Conservation (phyloP, 2,329 filamentous ascomycete genomes). For the Pseudogymnoascus sp. region DNA sequence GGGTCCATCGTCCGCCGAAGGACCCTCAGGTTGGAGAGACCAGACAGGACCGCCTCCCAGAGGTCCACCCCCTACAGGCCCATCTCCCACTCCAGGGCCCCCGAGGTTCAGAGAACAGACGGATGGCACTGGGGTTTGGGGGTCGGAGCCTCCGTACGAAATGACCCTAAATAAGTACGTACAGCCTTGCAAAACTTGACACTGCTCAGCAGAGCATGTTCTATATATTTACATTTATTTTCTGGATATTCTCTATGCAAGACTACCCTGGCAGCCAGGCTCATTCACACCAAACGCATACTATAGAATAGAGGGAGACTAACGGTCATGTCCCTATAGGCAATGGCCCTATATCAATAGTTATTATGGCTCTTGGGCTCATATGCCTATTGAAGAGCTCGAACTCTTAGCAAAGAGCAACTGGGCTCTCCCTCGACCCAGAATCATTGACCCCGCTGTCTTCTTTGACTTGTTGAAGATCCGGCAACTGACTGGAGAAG, state of each 20-base stretch:
- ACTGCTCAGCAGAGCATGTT: neutral
- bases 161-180: slow-evolving; percentile 55
- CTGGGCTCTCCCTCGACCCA: slow-evolving; percentile 66
- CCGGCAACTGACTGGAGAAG: slow-evolving; percentile 69
- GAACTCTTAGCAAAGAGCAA: slow-evolving; percentile 72
- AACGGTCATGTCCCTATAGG: slow-evolving; percentile 34
- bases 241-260: neutral
- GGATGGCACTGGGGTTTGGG: neutral
- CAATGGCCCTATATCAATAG: slow-evolving; percentile 81
- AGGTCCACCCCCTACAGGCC: neutral
- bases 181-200: slow-evolving; percentile 7
- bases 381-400: slow-evolving; percentile 69
- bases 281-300: neutral
- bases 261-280: neutral
- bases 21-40: neutral
- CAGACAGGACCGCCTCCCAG: too few species aligned
- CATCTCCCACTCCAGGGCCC: neutral
- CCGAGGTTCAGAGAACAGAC: neutral
- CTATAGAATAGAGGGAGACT: neutral
- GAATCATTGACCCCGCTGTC: slow-evolving; percentile 68
- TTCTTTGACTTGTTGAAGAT: slow-evolving; percentile 83
- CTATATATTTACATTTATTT: neutral
- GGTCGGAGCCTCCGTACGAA: neutral
- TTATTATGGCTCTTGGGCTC: slow-evolving; percentile 76
- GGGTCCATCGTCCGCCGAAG: neutral